Evolutionary conservation across 352 stramenopile genomes (phyloP).

Genomic region (Globisporangium nodosum): DNA sequence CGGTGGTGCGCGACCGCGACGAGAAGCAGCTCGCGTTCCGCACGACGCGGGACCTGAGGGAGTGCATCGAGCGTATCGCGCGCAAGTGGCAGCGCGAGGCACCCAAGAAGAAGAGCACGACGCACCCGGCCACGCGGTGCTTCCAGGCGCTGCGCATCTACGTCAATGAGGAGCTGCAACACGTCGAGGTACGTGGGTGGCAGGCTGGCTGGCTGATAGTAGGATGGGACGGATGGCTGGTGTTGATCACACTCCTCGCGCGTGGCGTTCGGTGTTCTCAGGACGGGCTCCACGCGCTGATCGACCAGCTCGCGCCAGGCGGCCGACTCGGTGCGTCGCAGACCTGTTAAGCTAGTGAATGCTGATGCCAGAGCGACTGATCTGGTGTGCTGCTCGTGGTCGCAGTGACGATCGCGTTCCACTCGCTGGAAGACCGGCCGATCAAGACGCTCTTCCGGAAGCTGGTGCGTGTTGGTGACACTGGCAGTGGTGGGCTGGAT

Average conservation of each 20-base stretch:
- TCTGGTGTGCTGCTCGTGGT: background rate
- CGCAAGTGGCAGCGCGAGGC: conserved; percentile 45
- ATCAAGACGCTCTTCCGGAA: conserved; percentile 76
- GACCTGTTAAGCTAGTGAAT: background rate
- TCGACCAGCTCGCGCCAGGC: conserved; percentile 41
- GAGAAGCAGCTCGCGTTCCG: conserved; percentile 38
- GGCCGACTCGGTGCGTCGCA: conserved; percentile 44
- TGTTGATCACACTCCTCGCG: background rate
- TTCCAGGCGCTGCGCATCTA: conserved; percentile 80
- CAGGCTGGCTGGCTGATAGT: background rate
- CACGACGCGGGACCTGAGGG: conserved; percentile 58
- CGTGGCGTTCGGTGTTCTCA: conserved; percentile 1
- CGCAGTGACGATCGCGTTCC: conserved; percentile 73
- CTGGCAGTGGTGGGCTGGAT: background rate
- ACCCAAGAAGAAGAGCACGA: conserved; percentile 9
- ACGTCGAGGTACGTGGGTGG: conserved; percentile 31
- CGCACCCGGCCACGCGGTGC: conserved; percentile 69
- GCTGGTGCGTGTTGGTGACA: conserved; percentile 25
- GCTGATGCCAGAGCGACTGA: background rate
- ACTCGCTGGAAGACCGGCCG: conserved; percentile 77
- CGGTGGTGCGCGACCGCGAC: conserved; percentile 65
- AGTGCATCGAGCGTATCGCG: conserved; percentile 74
- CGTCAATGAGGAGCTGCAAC: conserved; percentile 75
- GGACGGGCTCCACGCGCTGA: conserved; percentile 45
- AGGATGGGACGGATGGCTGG: background rate